Evolutionary conservation across 805 yeast species (phyloP), one percentile per base, ranked within the genome.

Genomic region (Wickerhamomyces alni): DNA sequence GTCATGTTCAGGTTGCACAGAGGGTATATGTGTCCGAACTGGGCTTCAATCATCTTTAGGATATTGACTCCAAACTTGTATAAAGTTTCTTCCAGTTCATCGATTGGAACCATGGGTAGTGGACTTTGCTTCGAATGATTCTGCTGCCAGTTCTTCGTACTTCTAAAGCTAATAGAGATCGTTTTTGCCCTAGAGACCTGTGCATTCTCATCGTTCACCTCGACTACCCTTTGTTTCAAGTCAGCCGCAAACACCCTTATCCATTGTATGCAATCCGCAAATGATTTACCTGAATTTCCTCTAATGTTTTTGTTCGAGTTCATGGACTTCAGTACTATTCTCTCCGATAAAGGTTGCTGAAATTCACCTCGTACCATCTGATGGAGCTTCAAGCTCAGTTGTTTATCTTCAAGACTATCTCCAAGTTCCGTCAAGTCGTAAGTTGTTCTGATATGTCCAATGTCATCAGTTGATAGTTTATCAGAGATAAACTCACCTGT

Each of bases 211-310:
- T 87, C 95, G 45, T 85, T 89, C 43, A 79, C 85, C 50, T 91
- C 98, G 22, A 72, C 66, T 5, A 89, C 58, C 39, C 99, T 59
- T 36, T 80, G 77, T 22, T 74, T 63, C 24, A 91, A 60, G 51
- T 91, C 99, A 0, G 88, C 89, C 2, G 84, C 72, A 63, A 81
- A 89, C 0, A 91, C 94, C 29, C 70, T 76, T 8, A 91, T 62
- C 99, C 99, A 91, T 30, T 52, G 52, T 13, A 45, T 38, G 17
- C 85, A 75, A 48, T 86, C 95, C 2, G 63, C 65, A 7, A 70
- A 45, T 2, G 69, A 67, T 3, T 59, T 60, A 3, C 89, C 77
- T 0, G 77, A 65, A 10, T 67, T 66, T 0, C 75, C 72, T 36
- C 80, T 61, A 58, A 91, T 81, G 54, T 88, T 87, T 56, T 93